phyloP scores from a whole-genome alignment of 495 filamentous ascomycete genomes.

The Penicillium simplicissimum region DNA sequence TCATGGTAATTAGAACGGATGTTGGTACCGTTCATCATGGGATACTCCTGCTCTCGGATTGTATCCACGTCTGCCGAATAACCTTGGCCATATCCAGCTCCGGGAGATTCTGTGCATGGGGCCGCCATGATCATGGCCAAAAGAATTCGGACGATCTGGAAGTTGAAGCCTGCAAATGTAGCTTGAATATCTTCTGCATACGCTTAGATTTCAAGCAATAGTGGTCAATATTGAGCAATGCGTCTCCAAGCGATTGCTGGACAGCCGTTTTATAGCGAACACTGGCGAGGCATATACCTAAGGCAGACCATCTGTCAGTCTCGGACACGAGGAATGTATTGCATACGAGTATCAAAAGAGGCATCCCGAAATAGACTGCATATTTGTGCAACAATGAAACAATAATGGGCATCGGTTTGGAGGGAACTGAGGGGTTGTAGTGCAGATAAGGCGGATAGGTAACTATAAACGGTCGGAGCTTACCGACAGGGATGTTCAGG shows the following conservation, averaged over 20 bases:
- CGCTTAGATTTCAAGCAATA: background rate
- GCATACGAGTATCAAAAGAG: background rate
- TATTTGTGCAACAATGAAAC: slow-evolving; percentile 8
- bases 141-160: background rate
- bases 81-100: slow-evolving; percentile 26
- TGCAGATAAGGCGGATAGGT: slow-evolving; percentile 20
- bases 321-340: background rate
- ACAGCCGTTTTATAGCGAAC: background rate
- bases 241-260: background rate
- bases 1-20: background rate
- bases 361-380: slow-evolving; percentile 16
- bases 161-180: background rate
- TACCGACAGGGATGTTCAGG: slow-evolving; percentile 13
- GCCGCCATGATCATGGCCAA: slow-evolving; percentile 17
- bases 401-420: slow-evolving; percentile 13
- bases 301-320: slow-evolving; percentile 10
- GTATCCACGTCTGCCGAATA: slow-evolving; percentile 70
- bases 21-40: slow-evolving; percentile 70
- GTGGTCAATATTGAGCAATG: background rate
- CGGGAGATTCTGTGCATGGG: background rate
- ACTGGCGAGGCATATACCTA: background rate
- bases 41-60: slow-evolving; percentile 74
- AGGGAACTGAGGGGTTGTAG: slow-evolving; percentile 8
- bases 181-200: background rate
- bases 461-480: slow-evolving; percentile 24